Percentiles rank a stretch among this genome's conserved stretches.
Evolutionary conservation across 108 stramenopile species (phyloP).

Genomic region (Phaeodactylum tricornutum): DNA sequence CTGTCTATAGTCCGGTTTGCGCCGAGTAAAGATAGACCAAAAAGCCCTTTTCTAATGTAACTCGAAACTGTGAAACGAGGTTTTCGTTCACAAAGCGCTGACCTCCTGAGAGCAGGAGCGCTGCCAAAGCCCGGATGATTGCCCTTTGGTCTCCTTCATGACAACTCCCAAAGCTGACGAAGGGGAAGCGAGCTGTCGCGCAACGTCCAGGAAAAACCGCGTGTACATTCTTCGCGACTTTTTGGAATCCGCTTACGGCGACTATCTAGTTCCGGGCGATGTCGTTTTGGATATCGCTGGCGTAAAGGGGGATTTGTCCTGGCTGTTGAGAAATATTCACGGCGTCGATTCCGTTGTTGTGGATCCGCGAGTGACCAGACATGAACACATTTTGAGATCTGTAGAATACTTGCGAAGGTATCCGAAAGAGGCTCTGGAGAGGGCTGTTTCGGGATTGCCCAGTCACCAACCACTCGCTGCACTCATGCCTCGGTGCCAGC

Average conservation of each 20-base stretch:
- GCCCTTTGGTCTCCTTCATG: too few species aligned
- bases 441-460: slow-evolving; percentile 30
- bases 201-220: slow-evolving; percentile 45
- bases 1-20: too few species aligned
- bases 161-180: too few species aligned
- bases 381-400: slow-evolving; percentile 32
- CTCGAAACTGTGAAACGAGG: too few species aligned
- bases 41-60: too few species aligned
- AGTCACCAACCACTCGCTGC: slow-evolving; percentile 61
- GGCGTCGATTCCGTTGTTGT: slow-evolving; percentile 48
- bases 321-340: slow-evolving; percentile 51
- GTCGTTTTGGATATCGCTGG: slow-evolving; percentile 80
- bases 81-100: too few species aligned
- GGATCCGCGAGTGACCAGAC: slow-evolving; percentile 46
- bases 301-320: slow-evolving; percentile 74
- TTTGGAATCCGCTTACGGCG: slow-evolving; percentile 23
- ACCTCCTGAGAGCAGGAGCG: too few species aligned
- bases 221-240: slow-evolving; percentile 63
- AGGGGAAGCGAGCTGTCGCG: too few species aligned
- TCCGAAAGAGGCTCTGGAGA: slow-evolving; percentile 41
- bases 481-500: too few species aligned
- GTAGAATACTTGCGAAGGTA: slow-evolving; percentile 34
- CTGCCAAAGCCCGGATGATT: too few species aligned
- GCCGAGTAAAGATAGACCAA: too few species aligned
- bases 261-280: slow-evolving; percentile 2